Evolutionary conservation across 257 asterid species (phyloP).

Genomic region (Solanum piurae): DNA sequence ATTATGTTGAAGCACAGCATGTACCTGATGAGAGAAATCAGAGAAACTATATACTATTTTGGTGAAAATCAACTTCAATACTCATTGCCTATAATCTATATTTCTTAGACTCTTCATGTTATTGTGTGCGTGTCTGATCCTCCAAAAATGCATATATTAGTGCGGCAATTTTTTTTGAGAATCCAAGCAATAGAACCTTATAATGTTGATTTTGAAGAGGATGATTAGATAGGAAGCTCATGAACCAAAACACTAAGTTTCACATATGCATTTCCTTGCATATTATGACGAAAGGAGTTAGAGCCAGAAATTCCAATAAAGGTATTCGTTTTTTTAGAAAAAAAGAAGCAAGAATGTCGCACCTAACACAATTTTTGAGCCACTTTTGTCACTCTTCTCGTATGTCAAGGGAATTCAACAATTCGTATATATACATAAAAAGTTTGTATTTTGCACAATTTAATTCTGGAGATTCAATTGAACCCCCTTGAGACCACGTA

Average conservation of each 20-base stretch:
- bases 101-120: background rate
- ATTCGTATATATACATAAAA: background rate
- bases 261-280: background rate
- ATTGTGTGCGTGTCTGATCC: background rate
- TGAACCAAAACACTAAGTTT: background rate
- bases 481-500: background rate
- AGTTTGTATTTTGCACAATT: background rate
- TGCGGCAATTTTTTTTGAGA: background rate
- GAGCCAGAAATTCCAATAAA: background rate
- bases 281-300: background rate
- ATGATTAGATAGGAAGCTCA: background rate
- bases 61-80: background rate
- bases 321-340: background rate
- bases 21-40: background rate
- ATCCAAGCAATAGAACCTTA: background rate
- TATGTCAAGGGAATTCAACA: background rate
- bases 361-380: background rate
- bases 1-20: background rate
- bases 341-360: background rate
- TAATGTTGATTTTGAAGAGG: background rate
- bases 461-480: background rate
- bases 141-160: background rate
- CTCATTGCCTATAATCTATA: background rate
- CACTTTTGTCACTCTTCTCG: background rate
- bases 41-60: background rate